Evolutionary conservation across 768 basidiomycete species (phyloP), one percentile per base, ranked within the genome.

Genomic region (Podaxis pistillaris): DNA sequence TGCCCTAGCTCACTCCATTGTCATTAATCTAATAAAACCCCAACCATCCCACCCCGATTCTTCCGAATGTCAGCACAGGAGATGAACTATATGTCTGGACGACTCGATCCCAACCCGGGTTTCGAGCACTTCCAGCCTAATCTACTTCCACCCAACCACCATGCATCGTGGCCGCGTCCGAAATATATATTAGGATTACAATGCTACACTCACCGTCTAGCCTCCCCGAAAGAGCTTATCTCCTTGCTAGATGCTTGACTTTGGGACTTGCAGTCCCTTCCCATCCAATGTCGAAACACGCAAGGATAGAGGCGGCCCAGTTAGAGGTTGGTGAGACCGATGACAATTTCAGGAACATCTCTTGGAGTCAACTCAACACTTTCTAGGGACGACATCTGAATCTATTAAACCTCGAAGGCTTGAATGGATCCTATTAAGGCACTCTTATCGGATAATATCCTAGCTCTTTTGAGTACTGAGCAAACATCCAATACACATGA

Each of bases 401-500:
- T 44, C 41, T 13, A 44, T n/a, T n/a, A 3, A 17, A 44, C 1
- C n/a, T 13, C 15, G 15, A 44, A 2, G 9, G 8, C 30, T n/a
- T 1, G 15, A 2, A 6, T 7, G 4, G 9, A 7, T 7, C 41
- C 13, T 44, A 44, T 4, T 0, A 44, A 44, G 41, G 41, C 1
- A n/a, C n/a, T 13, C 13, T 7, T 13, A 0, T 15, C 2, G 41
- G n/a, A 15, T 11, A 44, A 17, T 15, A 15, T 40, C 59, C 37
- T 4, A 52, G 50, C 4, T 52, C 36, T 52, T 60, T 28, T 6
- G 49, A 41, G 12, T 26, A 60, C 5, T 9, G 22, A 2, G 51
- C 38, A 13, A 52, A 60, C 9, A 38, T 53, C 24, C 33, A 13
- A 28, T 52, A 30, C 9, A 37, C 13, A 24, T 71, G 72, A 22